Percentiles rank a stretch among this genome's conserved stretches.
phyloP scores from a whole-genome alignment of 1,284 basidiomycete species.

The Irpex rosettiformis region DNA sequence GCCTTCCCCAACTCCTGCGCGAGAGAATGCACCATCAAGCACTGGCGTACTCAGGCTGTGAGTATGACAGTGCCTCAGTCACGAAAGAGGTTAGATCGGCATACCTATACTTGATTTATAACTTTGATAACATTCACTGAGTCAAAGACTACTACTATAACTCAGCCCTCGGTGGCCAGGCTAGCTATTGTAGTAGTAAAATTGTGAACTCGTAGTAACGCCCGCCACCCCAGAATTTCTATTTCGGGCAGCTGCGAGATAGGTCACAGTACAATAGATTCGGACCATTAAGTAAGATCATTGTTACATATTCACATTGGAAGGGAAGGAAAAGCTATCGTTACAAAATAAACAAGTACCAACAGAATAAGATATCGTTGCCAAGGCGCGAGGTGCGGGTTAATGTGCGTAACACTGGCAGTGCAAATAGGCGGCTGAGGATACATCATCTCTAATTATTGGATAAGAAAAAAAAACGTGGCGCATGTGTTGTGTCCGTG shows the following conservation, averaged over 20 bases:
- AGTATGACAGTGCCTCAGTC: no score
- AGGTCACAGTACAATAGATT: no score
- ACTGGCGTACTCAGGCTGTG: background rate
- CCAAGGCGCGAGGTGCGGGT: background rate
- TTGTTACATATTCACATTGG: background rate
- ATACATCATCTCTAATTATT: background rate
- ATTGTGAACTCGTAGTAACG: no score
- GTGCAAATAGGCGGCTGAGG: background rate
- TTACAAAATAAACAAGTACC: background rate
- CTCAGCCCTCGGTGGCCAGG: no score
- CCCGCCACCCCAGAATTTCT: no score
- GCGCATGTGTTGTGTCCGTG: background rate
- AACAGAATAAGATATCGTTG: background rate
- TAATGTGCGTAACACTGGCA: background rate
- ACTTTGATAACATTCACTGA: no score
- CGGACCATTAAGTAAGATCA: background rate
- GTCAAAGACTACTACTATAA: no score
- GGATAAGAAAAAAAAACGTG: background rate
- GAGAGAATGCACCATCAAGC: background rate
- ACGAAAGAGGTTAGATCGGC: no score
- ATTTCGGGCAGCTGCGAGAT: no score
- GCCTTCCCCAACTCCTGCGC: slow-evolving; percentile 2
- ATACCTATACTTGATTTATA: no score
- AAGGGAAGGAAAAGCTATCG: background rate
- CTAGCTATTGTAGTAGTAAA: no score